Evolutionary conservation across 2,329 filamentous ascomycete genomes (phyloP).

Genomic region (Paraphoma chrysanthemicola): DNA sequence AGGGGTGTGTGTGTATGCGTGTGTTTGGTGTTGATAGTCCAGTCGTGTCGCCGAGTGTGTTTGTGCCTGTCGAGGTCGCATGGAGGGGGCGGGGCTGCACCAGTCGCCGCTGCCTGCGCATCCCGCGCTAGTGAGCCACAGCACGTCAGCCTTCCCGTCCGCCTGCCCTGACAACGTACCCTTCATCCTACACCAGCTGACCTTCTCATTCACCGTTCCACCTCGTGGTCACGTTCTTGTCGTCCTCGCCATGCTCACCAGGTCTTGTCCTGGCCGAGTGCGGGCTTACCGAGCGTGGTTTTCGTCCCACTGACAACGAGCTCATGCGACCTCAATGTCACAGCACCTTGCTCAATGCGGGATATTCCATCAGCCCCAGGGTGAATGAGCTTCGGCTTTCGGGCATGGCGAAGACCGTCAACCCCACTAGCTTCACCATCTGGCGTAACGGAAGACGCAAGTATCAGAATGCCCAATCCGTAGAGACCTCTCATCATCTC

Average conservation of each 20-base stretch:
- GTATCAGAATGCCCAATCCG: too few species aligned
- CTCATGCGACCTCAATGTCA: too few species aligned
- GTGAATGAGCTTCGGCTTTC: too few species aligned
- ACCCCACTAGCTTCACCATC: too few species aligned
- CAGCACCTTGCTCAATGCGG: too few species aligned
- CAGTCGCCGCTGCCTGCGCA: constrained; percentile 1
- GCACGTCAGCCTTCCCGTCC: neutral
- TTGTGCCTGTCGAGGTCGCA: constrained; percentile 1
- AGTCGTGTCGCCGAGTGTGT: neutral
- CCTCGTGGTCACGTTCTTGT: neutral
- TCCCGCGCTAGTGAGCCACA: constrained; percentile 1
- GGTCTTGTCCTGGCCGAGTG: neutral
- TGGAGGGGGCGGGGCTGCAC: constrained; percentile 4
- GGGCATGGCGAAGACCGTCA: too few species aligned
- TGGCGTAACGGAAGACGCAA: too few species aligned
- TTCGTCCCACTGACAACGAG: too few species aligned
- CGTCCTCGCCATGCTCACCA: neutral
- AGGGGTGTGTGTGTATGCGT: neutral
- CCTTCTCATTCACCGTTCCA: neutral
- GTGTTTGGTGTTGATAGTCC: neutral
- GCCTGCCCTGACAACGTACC: neutral
- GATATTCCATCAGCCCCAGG: too few species aligned
- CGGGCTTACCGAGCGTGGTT: neutral
- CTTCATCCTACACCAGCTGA: neutral
- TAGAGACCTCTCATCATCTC: too few species aligned